Base-by-base conservation (phyloP, 345 rosid species). In the rapeseed (Brassica napus) region DNA sequence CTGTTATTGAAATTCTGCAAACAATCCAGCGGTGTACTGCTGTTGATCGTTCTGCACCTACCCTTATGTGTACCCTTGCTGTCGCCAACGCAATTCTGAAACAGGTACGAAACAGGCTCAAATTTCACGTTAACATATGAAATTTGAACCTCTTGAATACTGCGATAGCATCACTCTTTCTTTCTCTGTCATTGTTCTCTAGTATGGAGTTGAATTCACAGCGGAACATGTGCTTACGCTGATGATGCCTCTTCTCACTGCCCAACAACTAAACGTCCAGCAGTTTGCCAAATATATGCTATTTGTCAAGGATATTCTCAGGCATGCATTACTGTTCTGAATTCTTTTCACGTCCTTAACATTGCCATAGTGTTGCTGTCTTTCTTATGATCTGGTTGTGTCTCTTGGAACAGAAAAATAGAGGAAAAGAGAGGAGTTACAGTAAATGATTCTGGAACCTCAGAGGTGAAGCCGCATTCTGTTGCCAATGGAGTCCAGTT, bases 61-160 rank as follows among this genome's bases (percentile, higher is more conserved):
- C 99, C 54, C 93, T 95, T 15, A 93, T 95, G 97, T 95, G 97
- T 79, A 87, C 99, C 69, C 97, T 95, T 69, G 98, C 94, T 49
- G 89, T 95, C 14, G 94, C 98, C 77, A 91, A 87, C 83, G 87
- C 98, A 23, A 89, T 95, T 76, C 86, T 93, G 28, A 95, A 91
- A 80, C 93, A 91, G 93, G 99, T 93, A 12, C 4, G 39, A 58
- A 23, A 3, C 58, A 35, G 4, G 72, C 52, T 77, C 77, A 32
- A 23, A 15, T 23, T 14, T 49, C 60, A 44, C 42, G 7, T 32
- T 30, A 4, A 11, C 18, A 9, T 71, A 15, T 66, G 14, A 34
- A 60, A 4, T 16, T 65, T 72, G 47, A 35, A 54, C 0, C 5
- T 49, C 65, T 26, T 68, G 42, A 3, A 26, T 26, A 68, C 9